These are phyloP conservation scores for Silene latifolia DNA, from an alignment of 148 eudicot species.

Conservation along the genomic window DNA sequence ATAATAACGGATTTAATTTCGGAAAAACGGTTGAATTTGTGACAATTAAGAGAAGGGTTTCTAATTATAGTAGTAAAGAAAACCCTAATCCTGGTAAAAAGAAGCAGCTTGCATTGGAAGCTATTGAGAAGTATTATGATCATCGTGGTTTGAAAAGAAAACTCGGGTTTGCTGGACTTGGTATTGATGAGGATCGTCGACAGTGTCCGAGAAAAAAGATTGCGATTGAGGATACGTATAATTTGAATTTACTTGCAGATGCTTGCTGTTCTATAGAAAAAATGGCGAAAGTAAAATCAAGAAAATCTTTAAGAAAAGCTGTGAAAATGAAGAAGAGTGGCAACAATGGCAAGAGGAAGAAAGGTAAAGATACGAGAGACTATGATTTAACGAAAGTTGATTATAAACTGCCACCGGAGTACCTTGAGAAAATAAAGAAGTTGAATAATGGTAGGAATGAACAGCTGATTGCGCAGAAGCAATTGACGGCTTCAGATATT, in stretches of 20 bases:
- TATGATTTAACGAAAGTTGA: background rate
- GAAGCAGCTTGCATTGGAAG: background rate
- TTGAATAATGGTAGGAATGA: background rate
- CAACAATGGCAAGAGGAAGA: background rate
- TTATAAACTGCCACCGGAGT: background rate
- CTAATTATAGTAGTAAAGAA: background rate
- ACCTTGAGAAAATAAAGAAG: background rate
- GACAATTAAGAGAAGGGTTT: background rate
- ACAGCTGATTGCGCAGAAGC: background rate
- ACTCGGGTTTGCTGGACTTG: background rate
- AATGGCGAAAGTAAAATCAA: background rate
- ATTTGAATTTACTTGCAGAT: background rate
- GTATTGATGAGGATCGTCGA: background rate
- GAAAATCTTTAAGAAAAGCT: background rate
- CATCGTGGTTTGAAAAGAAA: background rate
- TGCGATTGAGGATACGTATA: background rate
- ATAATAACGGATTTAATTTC: too few relatives aligned
- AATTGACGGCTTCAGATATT: background rate
- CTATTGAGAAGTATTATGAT: background rate
- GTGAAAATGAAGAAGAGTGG: background rate
- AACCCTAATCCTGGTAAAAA: background rate
- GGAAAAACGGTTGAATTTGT: background rate
- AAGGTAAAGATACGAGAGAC: background rate
- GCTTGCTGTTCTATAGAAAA: background rate
- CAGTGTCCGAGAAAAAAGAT: background rate